These are phyloP conservation scores for Stentor roeselii DNA, from an alignment of 73 alveolate species.

Conservation along the genomic window DNA sequence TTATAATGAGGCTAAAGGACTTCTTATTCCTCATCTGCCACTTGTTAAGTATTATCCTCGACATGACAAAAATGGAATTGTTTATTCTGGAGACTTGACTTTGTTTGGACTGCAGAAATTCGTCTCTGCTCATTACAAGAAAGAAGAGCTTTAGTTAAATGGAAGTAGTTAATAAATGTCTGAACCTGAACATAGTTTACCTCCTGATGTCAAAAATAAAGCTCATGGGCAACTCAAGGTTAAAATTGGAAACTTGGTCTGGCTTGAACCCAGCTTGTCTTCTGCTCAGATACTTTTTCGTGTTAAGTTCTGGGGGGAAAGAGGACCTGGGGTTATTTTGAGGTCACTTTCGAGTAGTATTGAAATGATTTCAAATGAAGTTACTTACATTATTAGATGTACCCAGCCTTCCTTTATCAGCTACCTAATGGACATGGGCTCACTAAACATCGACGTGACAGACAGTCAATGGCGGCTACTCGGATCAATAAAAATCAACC, in stretches of 20 bases:
- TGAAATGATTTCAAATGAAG: neutral
- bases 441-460: neutral
- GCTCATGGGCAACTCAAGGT: neutral
- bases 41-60: too few species aligned
- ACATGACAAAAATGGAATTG: too few species aligned
- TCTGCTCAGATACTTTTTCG: neutral
- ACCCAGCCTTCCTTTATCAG: slow-evolving; percentile 25
- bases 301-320: slow-evolving; percentile 15
- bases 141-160: neutral
- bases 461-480: slow-evolving; percentile 8
- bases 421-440: slow-evolving; percentile 25
- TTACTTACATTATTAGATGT: slow-evolving; percentile 2
- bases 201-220: slow-evolving; percentile 2
- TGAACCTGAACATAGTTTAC: neutral
- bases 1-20: too few species aligned
- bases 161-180: neutral
- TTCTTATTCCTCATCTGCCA: too few species aligned
- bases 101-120: too few species aligned
- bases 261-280: neutral
- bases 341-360: neutral
- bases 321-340: slow-evolving; percentile 23
- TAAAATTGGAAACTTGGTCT: neutral
- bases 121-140: too few species aligned
- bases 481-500: slow-evolving; percentile 18
- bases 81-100: too few species aligned